Base-by-base conservation (phyloP, 1,139 yeast genomes). In the Kurtzmaniella quercitrusa region DNA sequence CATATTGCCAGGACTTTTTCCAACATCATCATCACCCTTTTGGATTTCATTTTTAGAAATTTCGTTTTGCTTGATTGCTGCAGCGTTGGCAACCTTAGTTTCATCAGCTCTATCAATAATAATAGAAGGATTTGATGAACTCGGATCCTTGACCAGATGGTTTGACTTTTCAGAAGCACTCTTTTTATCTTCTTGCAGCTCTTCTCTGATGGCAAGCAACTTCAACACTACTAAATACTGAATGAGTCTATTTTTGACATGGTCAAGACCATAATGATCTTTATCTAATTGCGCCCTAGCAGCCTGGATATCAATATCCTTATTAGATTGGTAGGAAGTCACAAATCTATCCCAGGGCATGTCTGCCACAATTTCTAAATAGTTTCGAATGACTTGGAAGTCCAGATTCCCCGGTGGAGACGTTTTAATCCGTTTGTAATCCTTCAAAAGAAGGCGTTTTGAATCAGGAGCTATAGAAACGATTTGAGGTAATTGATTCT, bases 231-330 rank as follows among this genome's bases (percentile, higher is more conserved):
- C 90, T 42, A 88, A 67, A 57, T 88, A 89, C 59, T 91, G 96
- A 40, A 90, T 64, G 44, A 91, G 74, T 44, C 97, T 73, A 53
- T 79, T 84, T 61, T 91, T 91, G 41, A 89, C 95, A 49, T 83
- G 81, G 46, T 81, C 80, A 58, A 91, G 71, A 0, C 97, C 97
- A 59, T 81, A 87, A 63, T 91, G 97, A 53, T 89, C 96, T 29
- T 72, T 73, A 58, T 90, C 89, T 37, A 91, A 68, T 48, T 82
- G 81, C 16, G 64, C 60, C 46, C 75, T 73, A 0, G 95, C 95
- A 11, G 61, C 62, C 1, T 55, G 60, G 19, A 87, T 62, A 51
- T 85, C 80, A 42, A 81, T 67, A 37, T 72, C 74, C 43, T 62
- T 65, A 49, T 72, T 70, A n/a, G 65, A 54, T 41, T 58, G 54